Evolutionary conservation across 805 yeast genomes (phyloP).

Genomic region (Ogataea minuta): DNA sequence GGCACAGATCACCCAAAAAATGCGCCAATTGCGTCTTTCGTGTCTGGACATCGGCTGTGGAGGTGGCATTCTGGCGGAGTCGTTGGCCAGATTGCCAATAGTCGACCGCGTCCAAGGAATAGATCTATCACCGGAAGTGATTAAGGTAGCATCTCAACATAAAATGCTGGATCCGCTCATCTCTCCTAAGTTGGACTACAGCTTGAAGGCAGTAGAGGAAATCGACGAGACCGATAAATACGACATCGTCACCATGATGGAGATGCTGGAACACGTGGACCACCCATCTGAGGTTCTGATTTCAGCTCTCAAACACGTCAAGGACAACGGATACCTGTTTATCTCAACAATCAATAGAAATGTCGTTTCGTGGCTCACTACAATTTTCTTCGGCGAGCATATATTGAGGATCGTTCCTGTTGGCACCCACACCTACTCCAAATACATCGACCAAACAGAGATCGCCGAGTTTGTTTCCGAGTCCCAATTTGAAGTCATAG

Average conservation of each 20-base stretch:
- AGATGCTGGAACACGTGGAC: constrained; percentile 92
- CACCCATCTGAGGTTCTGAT: constrained; percentile 70
- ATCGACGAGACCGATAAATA: constrained; percentile 44
- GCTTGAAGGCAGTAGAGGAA: constrained; percentile 61
- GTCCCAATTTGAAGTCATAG: constrained; percentile 54
- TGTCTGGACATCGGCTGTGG: constrained; percentile 96
- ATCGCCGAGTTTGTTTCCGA: constrained; percentile 61
- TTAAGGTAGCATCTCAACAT: constrained; percentile 77
- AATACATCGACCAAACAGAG: constrained; percentile 79
- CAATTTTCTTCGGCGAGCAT: constrained; percentile 87
- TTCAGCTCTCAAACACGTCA: constrained; percentile 66
- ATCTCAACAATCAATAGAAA: constrained; percentile 92
- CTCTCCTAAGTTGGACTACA: constrained; percentile 48
- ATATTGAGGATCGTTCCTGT: constrained; percentile 77
- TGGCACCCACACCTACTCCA: constrained; percentile 87
- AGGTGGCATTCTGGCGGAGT: constrained; percentile 92
- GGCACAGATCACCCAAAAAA: constrained; percentile 38
- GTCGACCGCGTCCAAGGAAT: constrained; percentile 71
- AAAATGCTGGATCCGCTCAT: constrained; percentile 62
- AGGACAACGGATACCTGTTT: constrained; percentile 81
- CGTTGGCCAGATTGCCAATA: constrained; percentile 71
- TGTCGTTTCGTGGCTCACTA: constrained; percentile 82
- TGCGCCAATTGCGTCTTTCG: constrained; percentile 38
- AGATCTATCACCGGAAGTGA: constrained; percentile 81
- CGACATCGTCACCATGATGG: constrained; percentile 88